These are phyloP conservation scores for Phytopythium cucurbitacearum DNA, from an alignment of 352 stramenopile genomes.

Conservation along the genomic window DNA sequence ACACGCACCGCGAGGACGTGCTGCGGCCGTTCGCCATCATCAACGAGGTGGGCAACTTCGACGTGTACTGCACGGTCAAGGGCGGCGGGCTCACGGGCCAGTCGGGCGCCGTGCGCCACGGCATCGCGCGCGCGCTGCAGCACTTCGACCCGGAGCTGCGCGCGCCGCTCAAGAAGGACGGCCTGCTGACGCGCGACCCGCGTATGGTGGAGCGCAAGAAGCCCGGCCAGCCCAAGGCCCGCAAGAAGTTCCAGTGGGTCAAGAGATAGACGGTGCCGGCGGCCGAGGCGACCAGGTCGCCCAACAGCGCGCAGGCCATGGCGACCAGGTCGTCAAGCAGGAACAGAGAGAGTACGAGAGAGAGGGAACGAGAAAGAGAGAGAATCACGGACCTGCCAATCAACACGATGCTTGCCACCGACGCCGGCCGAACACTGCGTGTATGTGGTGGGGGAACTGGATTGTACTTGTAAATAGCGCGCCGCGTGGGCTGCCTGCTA, in stretches of 20 bases:
- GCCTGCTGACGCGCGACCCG: conserved; percentile 93
- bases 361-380: conserved; percentile 6
- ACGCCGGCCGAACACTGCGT: no score
- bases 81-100: conserved; percentile 93
- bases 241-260: conserved; percentile 98
- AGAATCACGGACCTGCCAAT: not conserved
- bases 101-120: conserved; percentile 91
- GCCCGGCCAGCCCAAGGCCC: conserved; percentile 92
- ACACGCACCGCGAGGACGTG: conserved; percentile 88
- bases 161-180: conserved; percentile 89
- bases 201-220: conserved; percentile 97
- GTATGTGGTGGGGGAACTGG: not conserved
- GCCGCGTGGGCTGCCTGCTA: not conserved
- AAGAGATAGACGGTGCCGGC: conserved; percentile 84
- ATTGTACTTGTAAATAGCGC: conserved; percentile 33
- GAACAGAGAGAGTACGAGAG: conserved; percentile 9
- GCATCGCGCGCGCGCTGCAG: conserved; percentile 91
- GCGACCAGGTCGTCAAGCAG: conserved; percentile 9
- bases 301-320: no score
- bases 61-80: conserved; percentile 90
- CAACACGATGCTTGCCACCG: no score
- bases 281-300: not conserved
- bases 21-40: conserved; percentile 76
- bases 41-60: conserved; percentile 79
- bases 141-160: conserved; percentile 92